A percentile compares a stretch with the other conserved stretches of the same genome.
phyloP scores from a whole-genome alignment of 352 stramenopile genomes.

The Phytopythium litorale region DNA sequence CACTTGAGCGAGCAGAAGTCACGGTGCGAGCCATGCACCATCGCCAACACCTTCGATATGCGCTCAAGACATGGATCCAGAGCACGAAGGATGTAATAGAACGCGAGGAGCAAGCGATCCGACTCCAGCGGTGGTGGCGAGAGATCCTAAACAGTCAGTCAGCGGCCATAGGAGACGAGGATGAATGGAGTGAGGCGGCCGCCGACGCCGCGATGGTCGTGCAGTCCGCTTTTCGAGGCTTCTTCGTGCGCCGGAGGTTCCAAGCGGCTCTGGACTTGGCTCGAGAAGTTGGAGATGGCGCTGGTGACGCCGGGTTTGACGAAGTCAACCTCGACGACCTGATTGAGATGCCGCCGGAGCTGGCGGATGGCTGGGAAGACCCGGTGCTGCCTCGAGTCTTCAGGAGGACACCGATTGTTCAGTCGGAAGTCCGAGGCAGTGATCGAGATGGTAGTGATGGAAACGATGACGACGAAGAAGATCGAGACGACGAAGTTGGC shows the following conservation, averaged over 20 bases:
- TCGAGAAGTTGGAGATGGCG: conserved; percentile 17
- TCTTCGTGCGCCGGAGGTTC: conserved; percentile 63
- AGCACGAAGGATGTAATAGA: neutral
- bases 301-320: conserved; percentile 28
- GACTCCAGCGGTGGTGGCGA: conserved; percentile 1
- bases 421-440: neutral
- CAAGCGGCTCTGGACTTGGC: conserved; percentile 53
- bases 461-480: conserved; percentile 9
- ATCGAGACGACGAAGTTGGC: conserved; percentile 4
- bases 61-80: neutral
- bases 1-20: neutral
- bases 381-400: conserved; percentile 24
- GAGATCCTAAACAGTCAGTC: neutral
- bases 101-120: neutral
- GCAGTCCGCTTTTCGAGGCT: conserved; percentile 70
- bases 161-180: neutral
- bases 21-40: neutral
- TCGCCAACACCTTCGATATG: neutral
- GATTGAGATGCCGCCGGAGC: conserved; percentile 47
- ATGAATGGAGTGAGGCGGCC: conserved; percentile 3
- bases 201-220: conserved; percentile 38
- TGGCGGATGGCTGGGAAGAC: conserved; percentile 58
- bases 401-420: neutral
- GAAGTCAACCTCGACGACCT: conserved; percentile 59
- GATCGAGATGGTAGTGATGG: neutral